phyloP scores from a whole-genome alignment of 2,329 filamentous ascomycete genomes.

The Didymella segeticola region DNA sequence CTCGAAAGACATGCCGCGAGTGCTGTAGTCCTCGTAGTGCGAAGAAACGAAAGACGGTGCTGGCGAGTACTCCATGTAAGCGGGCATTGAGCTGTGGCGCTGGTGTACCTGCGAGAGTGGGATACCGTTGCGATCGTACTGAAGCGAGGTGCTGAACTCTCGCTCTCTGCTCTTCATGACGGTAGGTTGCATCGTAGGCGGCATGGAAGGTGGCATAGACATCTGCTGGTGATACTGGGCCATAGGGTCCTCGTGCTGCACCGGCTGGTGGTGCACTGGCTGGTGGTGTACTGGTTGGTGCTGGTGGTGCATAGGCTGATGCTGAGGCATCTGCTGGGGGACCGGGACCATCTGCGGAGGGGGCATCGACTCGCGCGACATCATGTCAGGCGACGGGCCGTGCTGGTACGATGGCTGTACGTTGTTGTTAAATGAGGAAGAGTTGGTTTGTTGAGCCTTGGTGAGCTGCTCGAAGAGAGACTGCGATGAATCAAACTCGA shows the following conservation, averaged over 20 bases:
- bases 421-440: constrained; percentile 87
- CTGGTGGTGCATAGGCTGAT: constrained; percentile 53
- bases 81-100: constrained; percentile 97
- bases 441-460: constrained; percentile 98
- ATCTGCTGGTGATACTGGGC: constrained; percentile 77
- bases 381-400: constrained; percentile 85
- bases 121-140: constrained; percentile 92
- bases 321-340: constrained; percentile 32
- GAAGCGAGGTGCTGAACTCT: constrained; percentile 71
- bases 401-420: constrained; percentile 70
- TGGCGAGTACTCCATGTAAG: constrained; percentile 97
- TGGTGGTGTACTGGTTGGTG: constrained; percentile 17
- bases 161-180: constrained; percentile 84
- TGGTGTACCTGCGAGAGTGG: constrained; percentile 84
- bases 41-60: constrained; percentile 99
- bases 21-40: constrained; percentile 97
- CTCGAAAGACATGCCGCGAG: constrained; percentile 93
- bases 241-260: constrained; percentile 70
- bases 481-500: constrained; percentile 99
- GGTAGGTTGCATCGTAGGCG: constrained; percentile 72
- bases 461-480: constrained; percentile 99
- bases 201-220: constrained; percentile 60
- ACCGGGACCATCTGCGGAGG: constrained; percentile 80
- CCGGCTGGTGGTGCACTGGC: constrained; percentile 54
- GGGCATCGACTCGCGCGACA: constrained; percentile 92